phyloP scores from a whole-genome alignment of 495 filamentous ascomycete genomes.

The Penicillium daleae region DNA sequence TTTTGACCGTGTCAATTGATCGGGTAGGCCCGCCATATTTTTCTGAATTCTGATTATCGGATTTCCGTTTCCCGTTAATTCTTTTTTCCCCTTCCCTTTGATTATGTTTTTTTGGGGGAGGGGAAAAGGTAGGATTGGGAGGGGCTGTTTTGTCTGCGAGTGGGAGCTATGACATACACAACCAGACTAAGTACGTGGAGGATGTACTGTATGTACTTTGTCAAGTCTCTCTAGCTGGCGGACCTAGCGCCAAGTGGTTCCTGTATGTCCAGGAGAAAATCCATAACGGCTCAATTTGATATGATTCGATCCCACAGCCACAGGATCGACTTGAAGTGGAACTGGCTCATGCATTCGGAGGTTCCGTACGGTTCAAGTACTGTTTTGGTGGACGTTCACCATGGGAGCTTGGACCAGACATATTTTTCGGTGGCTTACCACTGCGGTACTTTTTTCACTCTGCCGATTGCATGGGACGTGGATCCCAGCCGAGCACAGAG shows the following conservation, averaged over 20 bases:
- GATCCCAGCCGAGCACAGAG: slow-evolving; percentile 16
- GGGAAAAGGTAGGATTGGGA: slow-evolving; percentile 22
- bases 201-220: neutral
- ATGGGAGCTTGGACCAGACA: slow-evolving; percentile 28
- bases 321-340: slow-evolving; percentile 29
- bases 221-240: neutral
- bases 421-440: slow-evolving; percentile 7
- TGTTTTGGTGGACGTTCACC: slow-evolving; percentile 8
- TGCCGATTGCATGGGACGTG: neutral
- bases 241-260: slow-evolving; percentile 6
- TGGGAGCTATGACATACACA: slow-evolving; percentile 29
- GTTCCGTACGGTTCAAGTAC: slow-evolving; percentile 18
- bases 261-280: slow-evolving; percentile 17
- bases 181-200: slow-evolving; percentile 15
- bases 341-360: slow-evolving; percentile 26
- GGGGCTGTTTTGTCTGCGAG: slow-evolving; percentile 13
- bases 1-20: slow-evolving; percentile 15
- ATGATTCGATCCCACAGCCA: slow-evolving; percentile 31
- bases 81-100: slow-evolving; percentile 5
- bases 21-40: slow-evolving; percentile 7
- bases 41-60: neutral
- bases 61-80: neutral
- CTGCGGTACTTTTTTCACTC: slow-evolving; percentile 14
- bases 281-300: neutral
- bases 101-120: neutral